Conservation (phyloP, 257 asterid species). For the Solanum bulbocastanum region DNA sequence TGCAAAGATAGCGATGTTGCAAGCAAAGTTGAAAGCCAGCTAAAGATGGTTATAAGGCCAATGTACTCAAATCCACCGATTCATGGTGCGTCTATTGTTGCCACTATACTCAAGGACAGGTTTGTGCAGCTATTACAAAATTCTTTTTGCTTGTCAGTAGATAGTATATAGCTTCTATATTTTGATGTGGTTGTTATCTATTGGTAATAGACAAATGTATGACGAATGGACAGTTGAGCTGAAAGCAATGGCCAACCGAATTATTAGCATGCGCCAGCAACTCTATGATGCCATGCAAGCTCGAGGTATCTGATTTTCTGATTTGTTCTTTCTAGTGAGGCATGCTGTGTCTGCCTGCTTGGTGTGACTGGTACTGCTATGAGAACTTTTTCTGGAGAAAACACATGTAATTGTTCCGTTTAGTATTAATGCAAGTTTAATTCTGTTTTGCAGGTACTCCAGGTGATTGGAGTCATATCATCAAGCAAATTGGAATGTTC, state of each 20-base stretch:
- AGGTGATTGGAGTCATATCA: constrained; percentile 86
- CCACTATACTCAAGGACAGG: constrained; percentile 66
- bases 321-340: background rate
- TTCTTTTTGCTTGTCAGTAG: background rate
- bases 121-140: background rate
- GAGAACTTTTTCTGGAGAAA: background rate
- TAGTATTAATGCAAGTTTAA: background rate
- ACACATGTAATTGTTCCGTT: background rate
- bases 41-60: constrained; percentile 75
- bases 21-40: constrained; percentile 64
- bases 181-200: background rate
- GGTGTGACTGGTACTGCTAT: background rate
- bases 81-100: constrained; percentile 78
- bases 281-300: constrained; percentile 57
- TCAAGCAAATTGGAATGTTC: constrained; percentile 86
- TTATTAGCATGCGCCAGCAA: constrained; percentile 73
- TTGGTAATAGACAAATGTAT: constrained; percentile 41
- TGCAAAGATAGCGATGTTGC: constrained; percentile 57
- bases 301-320: constrained; percentile 28
- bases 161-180: background rate
- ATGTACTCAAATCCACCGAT: constrained; percentile 82
- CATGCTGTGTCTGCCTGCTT: background rate
- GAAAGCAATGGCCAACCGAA: constrained; percentile 81
- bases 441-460: constrained; percentile 50
- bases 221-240: constrained; percentile 72